Evolutionary conservation across 257 asterid genomes (phyloP).

Genomic region (Buddleja alternifolia): DNA sequence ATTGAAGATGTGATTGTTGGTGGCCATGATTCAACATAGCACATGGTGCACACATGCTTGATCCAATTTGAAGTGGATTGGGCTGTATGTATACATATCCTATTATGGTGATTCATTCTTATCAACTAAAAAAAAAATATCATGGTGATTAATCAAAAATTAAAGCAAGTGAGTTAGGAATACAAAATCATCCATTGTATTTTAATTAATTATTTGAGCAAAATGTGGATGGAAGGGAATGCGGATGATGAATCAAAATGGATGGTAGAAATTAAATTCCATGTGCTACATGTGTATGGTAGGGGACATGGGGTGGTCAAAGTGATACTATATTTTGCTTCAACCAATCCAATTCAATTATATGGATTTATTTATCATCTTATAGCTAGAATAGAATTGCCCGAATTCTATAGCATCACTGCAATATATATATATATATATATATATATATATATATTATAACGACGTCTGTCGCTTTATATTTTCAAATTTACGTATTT

Average conservation of each 20-base stretch:
- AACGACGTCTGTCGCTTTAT: too few species aligned
- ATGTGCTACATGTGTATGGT: slow-evolving; percentile 52
- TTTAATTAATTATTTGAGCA: slow-evolving; percentile 30
- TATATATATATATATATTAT: too few species aligned
- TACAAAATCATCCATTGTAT: slow-evolving; percentile 29
- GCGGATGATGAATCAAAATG: too few species aligned
- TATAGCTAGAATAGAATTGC: neutral
- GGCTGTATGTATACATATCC: neutral
- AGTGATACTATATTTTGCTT: slow-evolving; percentile 9
- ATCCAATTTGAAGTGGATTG: neutral
- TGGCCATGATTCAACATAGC: slow-evolving; percentile 45
- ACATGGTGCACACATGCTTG: slow-evolving; percentile 58
- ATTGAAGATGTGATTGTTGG: slow-evolving; percentile 45
- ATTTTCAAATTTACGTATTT: too few species aligned
- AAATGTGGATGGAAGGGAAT: slow-evolving; percentile 24
- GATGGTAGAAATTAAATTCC: slow-evolving; percentile 41
- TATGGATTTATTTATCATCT: neutral
- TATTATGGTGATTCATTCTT: too few species aligned
- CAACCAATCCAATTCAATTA: neutral
- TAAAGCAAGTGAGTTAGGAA: slow-evolving; percentile 23
- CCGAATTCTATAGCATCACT: slow-evolving; percentile 8
- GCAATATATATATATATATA: too few species aligned
- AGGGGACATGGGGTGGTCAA: slow-evolving; percentile 46
- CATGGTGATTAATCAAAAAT: slow-evolving; percentile 4
- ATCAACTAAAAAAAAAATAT: too few species aligned